A percentile compares a stretch with the other conserved stretches of the same genome.
phyloP scores from a whole-genome alignment of 371 early-diverging fungal species.

The Zychaea mexicana region DNA sequence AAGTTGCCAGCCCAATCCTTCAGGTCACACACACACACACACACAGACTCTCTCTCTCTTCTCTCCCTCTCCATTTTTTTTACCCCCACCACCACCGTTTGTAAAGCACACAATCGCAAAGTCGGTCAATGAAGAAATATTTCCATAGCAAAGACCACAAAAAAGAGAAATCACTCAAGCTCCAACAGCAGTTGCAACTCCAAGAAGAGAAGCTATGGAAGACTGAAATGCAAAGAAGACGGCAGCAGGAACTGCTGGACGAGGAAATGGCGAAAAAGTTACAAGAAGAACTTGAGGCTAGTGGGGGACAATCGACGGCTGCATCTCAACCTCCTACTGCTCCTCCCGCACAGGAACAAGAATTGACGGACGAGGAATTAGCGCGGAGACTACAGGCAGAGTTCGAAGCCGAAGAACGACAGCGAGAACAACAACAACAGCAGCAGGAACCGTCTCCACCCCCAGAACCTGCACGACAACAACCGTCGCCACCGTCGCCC shows the following conservation, averaged over 20 bases:
- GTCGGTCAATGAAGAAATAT: slow-evolving; percentile 2
- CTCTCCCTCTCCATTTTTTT: neutral
- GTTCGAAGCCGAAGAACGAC: slow-evolving; percentile 6
- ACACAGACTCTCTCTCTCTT: neutral
- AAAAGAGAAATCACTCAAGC: slow-evolving; percentile 14
- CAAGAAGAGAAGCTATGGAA: slow-evolving; percentile 19
- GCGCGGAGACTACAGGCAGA: slow-evolving; percentile 11
- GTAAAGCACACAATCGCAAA: neutral
- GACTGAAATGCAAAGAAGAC: slow-evolving; percentile 4
- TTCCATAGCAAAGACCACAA: slow-evolving; percentile 18
- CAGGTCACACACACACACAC: too few species aligned
- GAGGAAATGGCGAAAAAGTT: slow-evolving; percentile 10
- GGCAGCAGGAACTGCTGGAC: slow-evolving; percentile 10
- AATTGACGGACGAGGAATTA: slow-evolving; percentile 12
- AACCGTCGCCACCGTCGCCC: neutral
- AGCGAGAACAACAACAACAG: neutral
- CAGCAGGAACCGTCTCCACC: neutral
- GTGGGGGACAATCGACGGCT: neutral
- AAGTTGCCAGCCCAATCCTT: too few species aligned
- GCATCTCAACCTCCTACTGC: neutral
- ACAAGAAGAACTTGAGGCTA: slow-evolving; percentile 9
- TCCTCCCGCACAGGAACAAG: slow-evolving; percentile 3
- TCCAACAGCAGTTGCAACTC: slow-evolving; percentile 16
- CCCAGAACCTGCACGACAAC: neutral
- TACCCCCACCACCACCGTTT: neutral